Conservation (phyloP, 1,139 yeast genomes). For the Sugiyamaella pinicola region DNA sequence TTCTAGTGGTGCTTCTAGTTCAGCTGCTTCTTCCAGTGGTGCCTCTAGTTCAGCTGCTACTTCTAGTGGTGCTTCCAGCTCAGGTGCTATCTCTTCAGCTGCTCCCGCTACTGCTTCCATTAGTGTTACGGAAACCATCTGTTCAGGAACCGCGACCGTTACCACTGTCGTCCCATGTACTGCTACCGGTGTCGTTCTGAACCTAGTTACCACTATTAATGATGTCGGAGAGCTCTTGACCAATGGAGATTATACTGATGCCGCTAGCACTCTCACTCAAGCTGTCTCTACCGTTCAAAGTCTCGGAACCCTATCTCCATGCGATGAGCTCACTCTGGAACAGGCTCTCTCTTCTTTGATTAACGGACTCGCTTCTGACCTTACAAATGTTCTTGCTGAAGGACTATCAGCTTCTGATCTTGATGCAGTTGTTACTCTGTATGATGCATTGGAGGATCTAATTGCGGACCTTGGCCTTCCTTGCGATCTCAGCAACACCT, state of each 20-base stretch:
- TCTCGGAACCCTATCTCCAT: slow-evolving; percentile 16
- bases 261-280: neutral
- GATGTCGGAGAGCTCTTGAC: neutral
- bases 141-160: no score
- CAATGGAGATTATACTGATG: neutral
- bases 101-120: slow-evolving; percentile 1
- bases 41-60: neutral
- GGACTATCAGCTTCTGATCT: slow-evolving; percentile 12
- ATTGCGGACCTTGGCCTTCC: slow-evolving; percentile 7
- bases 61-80: neutral
- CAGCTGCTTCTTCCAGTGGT: slow-evolving; percentile 2
- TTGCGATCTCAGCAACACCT: no score
- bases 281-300: neutral
- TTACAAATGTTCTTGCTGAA: slow-evolving; percentile 4
- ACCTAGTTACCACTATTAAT: neutral
- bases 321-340: slow-evolving; percentile 13
- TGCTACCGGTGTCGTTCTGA: neutral
- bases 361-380: slow-evolving; percentile 10
- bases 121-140: neutral
- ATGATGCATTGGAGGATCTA: slow-evolving; percentile 3
- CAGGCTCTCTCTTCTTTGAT: slow-evolving; percentile 9
- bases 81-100: neutral
- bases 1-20: neutral
- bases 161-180: no score
- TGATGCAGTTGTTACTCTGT: slow-evolving; percentile 10